Evolutionary conservation across 2,329 filamentous ascomycete species (phyloP).

Genomic region (Tolypocladium capitatum): DNA sequence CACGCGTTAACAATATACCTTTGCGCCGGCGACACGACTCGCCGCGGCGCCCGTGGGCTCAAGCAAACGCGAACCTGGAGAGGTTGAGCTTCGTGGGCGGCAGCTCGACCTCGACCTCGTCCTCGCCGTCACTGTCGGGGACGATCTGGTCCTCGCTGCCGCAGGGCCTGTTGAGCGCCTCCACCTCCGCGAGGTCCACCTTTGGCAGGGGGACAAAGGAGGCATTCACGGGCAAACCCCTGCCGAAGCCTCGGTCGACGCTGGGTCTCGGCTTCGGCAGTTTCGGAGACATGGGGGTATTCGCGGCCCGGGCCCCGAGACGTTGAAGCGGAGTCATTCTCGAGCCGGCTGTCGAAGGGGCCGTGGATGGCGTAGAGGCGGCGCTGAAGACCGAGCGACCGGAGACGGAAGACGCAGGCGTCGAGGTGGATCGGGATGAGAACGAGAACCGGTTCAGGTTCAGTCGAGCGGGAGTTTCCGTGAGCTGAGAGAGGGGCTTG

Average conservation of each 20-base stretch:
- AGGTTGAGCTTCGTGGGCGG: constrained; percentile 28
- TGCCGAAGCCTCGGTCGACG: constrained; percentile 13
- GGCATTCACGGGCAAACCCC: constrained; percentile 33
- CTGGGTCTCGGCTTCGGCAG: constrained; percentile 14
- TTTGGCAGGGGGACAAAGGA: constrained; percentile 41
- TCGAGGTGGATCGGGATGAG: constrained; percentile 14
- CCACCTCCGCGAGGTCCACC: constrained; percentile 39
- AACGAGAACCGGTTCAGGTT: constrained; percentile 22
- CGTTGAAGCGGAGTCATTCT: constrained; percentile 40
- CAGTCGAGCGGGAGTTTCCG: constrained; percentile 16
- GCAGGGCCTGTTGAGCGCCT: constrained; percentile 30
- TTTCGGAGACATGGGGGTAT: constrained; percentile 13
- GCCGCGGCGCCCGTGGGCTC: constrained; percentile 2
- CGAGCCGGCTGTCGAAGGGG: constrained; percentile 28
- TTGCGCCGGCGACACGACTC: neutral
- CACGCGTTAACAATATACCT: neutral
- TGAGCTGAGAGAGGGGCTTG: constrained; percentile 8
- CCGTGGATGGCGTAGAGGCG: constrained; percentile 25
- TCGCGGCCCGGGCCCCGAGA: constrained; percentile 32
- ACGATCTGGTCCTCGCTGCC: constrained; percentile 47
- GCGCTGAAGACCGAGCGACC: constrained; percentile 21
- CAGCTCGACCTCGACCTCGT: constrained; percentile 22
- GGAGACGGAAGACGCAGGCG: constrained; percentile 22
- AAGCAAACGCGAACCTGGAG: constrained; percentile 32
- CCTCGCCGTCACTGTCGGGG: constrained; percentile 37